Evolutionary conservation across 1,284 basidiomycete species (phyloP), one percentile per base, ranked within the genome.

Genomic region (Hymenochaete sp.): DNA sequence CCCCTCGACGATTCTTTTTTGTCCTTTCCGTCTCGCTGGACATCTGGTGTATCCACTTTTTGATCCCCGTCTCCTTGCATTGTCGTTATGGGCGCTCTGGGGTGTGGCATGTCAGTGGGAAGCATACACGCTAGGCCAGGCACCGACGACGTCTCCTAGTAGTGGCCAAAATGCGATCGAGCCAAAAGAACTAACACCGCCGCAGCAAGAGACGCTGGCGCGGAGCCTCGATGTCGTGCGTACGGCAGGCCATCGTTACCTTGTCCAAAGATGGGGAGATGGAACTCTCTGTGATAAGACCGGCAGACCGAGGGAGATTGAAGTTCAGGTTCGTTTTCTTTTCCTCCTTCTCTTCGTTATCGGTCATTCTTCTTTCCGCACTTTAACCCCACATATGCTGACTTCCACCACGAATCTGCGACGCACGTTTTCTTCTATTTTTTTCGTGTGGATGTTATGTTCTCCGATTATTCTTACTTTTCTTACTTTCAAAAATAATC

Each of bases 281-380:
- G 93, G 93, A 19, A 93, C 89, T 7, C 65, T 77, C 39, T 97
- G 93, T 64, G 93, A 95, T 67, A 92, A 89, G 71, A 93, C 88
- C 1, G 82, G 83, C 35, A 75, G 73, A 61, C 75, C 74, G 47
- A 80, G 93, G 49, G 85, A 89, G 65, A 82, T 93, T 42, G 92
- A 97, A 70, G 82, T 97, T 27, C 93, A 97, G 78, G 88, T 83
- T 28, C 52, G 46, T 47, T 51, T 50, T 40, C 53, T 46, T 14
- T 26, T 37, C 31, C 31, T 48, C 41, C 45, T 31, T 46, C 38
- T 47, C 5, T 39, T 38, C n/a, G n/a, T n/a, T 21, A 39, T 19
- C 18, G 25, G 49, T 49, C 38, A 22, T 28, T 40, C 13, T 16
- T 31, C 32, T 37, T 33, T 3, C 13, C 2, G 3, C 10, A 16